phyloP scores from a whole-genome alignment of 78 protist genomes.

The Polysphondylium violaceum region DNA sequence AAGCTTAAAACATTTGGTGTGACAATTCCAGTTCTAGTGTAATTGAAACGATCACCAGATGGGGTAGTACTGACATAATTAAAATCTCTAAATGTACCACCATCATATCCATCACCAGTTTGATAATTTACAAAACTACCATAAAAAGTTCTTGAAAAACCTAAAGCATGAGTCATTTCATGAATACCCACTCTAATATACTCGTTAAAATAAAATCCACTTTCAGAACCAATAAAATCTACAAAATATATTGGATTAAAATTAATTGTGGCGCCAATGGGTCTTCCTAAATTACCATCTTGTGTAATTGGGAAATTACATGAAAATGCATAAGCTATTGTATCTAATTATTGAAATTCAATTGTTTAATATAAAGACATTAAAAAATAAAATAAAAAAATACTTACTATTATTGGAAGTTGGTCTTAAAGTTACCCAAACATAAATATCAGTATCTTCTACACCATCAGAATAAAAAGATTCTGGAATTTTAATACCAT shows the following conservation, averaged over 20 bases:
- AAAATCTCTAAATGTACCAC: not conserved
- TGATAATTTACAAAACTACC: not conserved
- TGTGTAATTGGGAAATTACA: slow-evolving; percentile 26
- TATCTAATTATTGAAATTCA: not conserved
- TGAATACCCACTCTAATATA: slow-evolving; percentile 27
- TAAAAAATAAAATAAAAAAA: not conserved
- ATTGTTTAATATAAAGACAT: not conserved
- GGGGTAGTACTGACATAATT: not conserved
- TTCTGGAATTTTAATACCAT: slow-evolving; percentile 43
- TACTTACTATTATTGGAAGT: slow-evolving; percentile 15
- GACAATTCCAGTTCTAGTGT: not conserved
- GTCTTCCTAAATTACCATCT: slow-evolving; percentile 6
- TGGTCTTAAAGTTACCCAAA: slow-evolving; percentile 79
- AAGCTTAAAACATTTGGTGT: slow-evolving; percentile 5
- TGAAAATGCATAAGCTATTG: slow-evolving; percentile 50
- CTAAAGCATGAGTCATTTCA: slow-evolving; percentile 49
- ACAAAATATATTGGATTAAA: slow-evolving; percentile 10
- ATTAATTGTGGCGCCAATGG: slow-evolving; percentile 35
- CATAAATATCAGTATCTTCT: slow-evolving; percentile 29
- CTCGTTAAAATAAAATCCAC: not conserved
- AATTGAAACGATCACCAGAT: not conserved
- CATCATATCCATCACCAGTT: not conserved
- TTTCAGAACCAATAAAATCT: slow-evolving; percentile 16
- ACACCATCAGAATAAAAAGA: not conserved
- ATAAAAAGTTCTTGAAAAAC: slow-evolving; percentile 17